phyloP scores from a whole-genome alignment of 208 protist genomes.

The Endotrypanum monterogeii region DNA sequence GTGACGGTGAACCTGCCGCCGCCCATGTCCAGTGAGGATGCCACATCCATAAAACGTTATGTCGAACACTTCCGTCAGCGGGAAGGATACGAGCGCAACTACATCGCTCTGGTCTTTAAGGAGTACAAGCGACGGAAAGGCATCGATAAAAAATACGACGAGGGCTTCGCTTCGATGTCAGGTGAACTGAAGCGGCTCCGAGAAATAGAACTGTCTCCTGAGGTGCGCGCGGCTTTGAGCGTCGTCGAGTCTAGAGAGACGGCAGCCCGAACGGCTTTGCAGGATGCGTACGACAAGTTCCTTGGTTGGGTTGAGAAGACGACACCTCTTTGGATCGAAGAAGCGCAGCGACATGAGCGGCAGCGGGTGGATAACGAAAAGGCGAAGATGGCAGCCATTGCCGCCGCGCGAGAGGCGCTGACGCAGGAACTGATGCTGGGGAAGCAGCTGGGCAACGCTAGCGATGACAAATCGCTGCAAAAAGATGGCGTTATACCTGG shows the following conservation, averaged over 20 bases:
- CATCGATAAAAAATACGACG: conserved; percentile 46
- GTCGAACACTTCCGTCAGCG: conserved; percentile 5
- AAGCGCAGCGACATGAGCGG: conserved; percentile 38
- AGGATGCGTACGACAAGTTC: conserved; percentile 48
- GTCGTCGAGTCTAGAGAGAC: conserved; percentile 34
- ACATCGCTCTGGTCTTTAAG: conserved; percentile 67
- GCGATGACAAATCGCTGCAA: background rate
- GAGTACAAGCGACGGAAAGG: conserved; percentile 80
- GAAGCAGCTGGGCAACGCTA: conserved; percentile 10
- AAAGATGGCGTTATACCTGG: background rate
- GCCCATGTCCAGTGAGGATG: conserved; percentile 27
- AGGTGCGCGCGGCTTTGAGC: conserved; percentile 35
- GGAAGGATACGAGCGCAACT: conserved; percentile 43
- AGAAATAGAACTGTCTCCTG: conserved; percentile 44
- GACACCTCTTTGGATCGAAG: conserved; percentile 66
- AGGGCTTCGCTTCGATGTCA: conserved; percentile 19
- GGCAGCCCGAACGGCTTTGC: conserved; percentile 30
- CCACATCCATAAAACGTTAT: conserved; percentile 11
- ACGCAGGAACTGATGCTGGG: conserved; percentile 51
- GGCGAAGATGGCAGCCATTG: conserved; percentile 48
- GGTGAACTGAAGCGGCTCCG: conserved; percentile 29
- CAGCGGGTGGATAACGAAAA: conserved; percentile 28
- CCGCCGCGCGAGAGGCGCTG: conserved; percentile 60
- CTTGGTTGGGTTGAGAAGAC: conserved; percentile 54
- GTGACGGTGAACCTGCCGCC: conserved; percentile 33